Conservation (phyloP, 2,329 filamentous ascomycete genomes). For the Phialemoniopsis sp. region DNA sequence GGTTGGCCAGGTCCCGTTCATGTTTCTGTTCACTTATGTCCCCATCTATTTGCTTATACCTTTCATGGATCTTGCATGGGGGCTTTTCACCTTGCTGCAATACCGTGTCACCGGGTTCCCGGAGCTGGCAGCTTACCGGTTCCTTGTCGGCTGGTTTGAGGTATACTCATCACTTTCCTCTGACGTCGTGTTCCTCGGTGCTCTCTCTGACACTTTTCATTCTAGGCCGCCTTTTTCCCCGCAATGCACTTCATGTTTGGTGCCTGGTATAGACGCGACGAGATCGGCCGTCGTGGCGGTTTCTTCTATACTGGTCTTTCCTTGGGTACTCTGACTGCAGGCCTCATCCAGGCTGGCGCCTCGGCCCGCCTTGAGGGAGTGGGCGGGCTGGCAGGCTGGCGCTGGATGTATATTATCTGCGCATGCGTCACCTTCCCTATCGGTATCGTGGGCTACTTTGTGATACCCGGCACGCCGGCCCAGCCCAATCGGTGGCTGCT, state of each 20-base stretch:
- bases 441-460: conserved; percentile 40
- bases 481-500: conserved; percentile 39
- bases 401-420: conserved; percentile 25
- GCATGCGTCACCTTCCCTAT: conserved; percentile 46
- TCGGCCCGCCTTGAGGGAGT: conserved; percentile 33
- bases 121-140: conserved; percentile 50
- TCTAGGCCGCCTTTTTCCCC: too few relatives aligned
- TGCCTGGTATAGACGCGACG: conserved; percentile 47
- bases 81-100: conserved; percentile 52
- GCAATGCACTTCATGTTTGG: too few relatives aligned
- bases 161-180: too few relatives aligned
- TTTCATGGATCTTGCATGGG: conserved; percentile 48
- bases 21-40: too few relatives aligned
- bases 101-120: conserved; percentile 42
- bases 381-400: conserved; percentile 42
- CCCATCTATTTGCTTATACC: conserved; percentile 48
- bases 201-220: too few relatives aligned
- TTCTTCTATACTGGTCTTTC: conserved; percentile 47
- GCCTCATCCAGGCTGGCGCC: conserved; percentile 41
- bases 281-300: conserved; percentile 42
- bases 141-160: conserved; percentile 37
- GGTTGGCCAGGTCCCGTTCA: conserved; percentile 45
- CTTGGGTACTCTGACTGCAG: conserved; percentile 46
- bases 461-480: conserved; percentile 30
- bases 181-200: too few relatives aligned